Base-by-base conservation (phyloP, 257 asterid species). In the Paraleonurus japonicus region DNA sequence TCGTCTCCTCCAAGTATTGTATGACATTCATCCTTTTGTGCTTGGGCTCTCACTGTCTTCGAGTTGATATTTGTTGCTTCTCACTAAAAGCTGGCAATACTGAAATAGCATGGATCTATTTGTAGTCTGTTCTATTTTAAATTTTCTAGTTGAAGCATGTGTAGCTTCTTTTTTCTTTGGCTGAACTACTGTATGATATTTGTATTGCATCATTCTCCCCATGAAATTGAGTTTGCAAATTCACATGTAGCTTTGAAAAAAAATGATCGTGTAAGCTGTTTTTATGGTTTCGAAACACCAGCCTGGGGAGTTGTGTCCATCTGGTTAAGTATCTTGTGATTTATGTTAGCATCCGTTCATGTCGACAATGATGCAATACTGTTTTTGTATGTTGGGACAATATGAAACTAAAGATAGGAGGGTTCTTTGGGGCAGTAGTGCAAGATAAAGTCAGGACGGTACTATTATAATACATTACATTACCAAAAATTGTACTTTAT, bases 161-260 rank as follows among this genome's bases (percentile, higher is more conserved):
- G 68, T 45, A 54, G 75, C 81, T 23, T 47, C 20, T n/a, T 5
- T 47, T 26, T 27, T 47, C 60, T 47, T 13, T 50, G 33, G 62
- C 6, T 11, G 2, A 51, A 17, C 37, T 69, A 41, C 39, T 51
- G 17, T 54, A n/a, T n/a, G n/a, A n/a, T n/a, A n/a, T n/a, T n/a
- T n/a, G n/a, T n/a, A n/a, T n/a, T n/a, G n/a, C n/a, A n/a, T n/a
- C n/a, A n/a, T n/a, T n/a, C n/a, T n/a, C n/a, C n/a, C n/a, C n/a
- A n/a, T n/a, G n/a, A n/a, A n/a, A n/a, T n/a, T n/a, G n/a, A n/a
- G n/a, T n/a, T n/a, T n/a, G n/a, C n/a, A n/a, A n/a, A n/a, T n/a
- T n/a, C n/a, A n/a, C n/a, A n/a, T n/a, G n/a, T n/a, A n/a, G n/a
- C n/a, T n/a, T n/a, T n/a, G n/a, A n/a, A n/a, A n/a, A n/a, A n/a